Conservation (phyloP, 2,329 filamentous ascomycete species). For the Lasiodiplodia citricola region DNA sequence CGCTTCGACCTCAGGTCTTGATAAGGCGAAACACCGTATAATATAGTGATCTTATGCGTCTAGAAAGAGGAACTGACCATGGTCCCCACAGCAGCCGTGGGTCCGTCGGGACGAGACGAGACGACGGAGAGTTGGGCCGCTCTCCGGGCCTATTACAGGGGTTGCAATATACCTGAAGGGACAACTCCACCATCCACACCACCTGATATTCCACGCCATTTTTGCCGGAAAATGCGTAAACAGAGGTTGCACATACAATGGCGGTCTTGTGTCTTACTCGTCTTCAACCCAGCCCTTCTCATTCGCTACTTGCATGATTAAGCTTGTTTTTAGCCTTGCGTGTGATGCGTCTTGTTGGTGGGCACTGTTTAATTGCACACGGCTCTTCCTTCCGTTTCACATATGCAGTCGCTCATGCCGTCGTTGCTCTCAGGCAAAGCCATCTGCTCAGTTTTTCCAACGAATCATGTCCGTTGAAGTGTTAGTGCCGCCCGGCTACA, state of each 20-base stretch:
- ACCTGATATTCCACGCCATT: neutral
- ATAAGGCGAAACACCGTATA: neutral
- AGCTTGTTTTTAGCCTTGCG: constrained; percentile 17
- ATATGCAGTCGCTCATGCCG: neutral
- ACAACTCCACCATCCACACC: constrained; percentile 5
- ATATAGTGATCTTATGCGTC: neutral
- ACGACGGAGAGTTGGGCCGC: constrained; percentile 19
- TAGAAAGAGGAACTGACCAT: neutral
- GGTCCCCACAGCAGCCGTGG: neutral
- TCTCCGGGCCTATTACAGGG: constrained; percentile 10
- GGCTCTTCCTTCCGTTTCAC: constrained; percentile 22
- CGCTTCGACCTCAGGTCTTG: neutral
- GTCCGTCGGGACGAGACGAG: constrained; percentile 14
- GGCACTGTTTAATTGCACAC: constrained; percentile 11
- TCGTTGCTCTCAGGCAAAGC: neutral
- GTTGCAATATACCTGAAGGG: constrained; percentile 14
- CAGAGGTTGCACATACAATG: neutral
- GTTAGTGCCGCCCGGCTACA: neutral
- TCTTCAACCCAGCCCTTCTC: neutral
- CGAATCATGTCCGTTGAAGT: neutral
- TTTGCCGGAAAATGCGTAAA: neutral
- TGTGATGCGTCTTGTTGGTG: neutral
- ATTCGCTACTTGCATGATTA: constrained; percentile 1
- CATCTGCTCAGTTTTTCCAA: neutral
- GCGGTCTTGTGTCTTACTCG: neutral